Base-by-base conservation (phyloP, 352 stramenopile genomes). In the Phytophthora litchii region DNA sequence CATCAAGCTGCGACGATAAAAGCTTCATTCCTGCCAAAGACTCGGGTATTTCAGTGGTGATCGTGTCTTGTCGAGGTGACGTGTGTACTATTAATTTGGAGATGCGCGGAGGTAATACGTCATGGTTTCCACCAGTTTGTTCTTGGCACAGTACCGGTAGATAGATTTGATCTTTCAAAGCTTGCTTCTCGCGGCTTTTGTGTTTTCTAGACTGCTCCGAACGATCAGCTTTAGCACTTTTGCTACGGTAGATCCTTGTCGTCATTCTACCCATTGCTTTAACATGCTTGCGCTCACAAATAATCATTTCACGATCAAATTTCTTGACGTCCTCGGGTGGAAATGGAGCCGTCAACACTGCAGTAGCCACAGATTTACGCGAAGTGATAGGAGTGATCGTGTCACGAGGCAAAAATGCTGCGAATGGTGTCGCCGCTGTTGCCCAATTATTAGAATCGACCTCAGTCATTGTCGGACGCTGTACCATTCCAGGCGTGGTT, bases 1-100 rank as follows among this genome's bases (percentile, higher is more conserved):
- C 57, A 2, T 73, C 47, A 1, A 88, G 29, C 20, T 83, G 74
- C 2, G 76, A 71, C 6, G 75, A 80, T 13, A 80, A 55, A 21
- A 82, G 20, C 14, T 71, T 74, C 12, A 64, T 68, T 1, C 72
- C 72, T 17, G 67, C 42, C 35, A 79, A 70, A 34, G 44, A 46
- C 19, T 54, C 43, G 29, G 64, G 64, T 19, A 68, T 34, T 42
- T 21, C 38, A 37, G 27, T 27, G 10, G 14, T n/a, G 0, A 23
- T 13, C 25, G 47, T 12, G 17, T 34, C 31, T 12, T 27, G 16
- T 34, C 40, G 36, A 58, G 41, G 17, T 46, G 43, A 40, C 2
- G 34, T 2, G 3, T 46, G 36, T 29, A 25, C 29, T 34, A 9
- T 20, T 42, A 32, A 16, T 55, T 34, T 64, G 13, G 41, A 29